Evolutionary conservation across 2,329 filamentous ascomycete species (phyloP), one percentile per base, ranked within the genome.

Genomic region (Sporothrix brasiliensis): DNA sequence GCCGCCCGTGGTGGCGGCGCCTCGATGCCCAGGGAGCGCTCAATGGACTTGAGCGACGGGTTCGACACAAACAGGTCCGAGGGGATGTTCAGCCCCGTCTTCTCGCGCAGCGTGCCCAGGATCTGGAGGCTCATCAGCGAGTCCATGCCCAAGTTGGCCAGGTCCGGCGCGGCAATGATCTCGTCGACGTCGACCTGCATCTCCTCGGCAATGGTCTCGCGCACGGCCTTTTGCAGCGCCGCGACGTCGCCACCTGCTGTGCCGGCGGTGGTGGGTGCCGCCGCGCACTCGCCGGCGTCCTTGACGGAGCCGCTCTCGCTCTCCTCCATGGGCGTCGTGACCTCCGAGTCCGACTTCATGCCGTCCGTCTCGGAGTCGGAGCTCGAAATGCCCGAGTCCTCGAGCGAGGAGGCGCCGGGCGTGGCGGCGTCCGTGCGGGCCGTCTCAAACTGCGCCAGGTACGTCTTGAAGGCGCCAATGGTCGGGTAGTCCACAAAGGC

Each of bases 131-230:
- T 85, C 81, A 88, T 86, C 27, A 88, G 80, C 1, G 85, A 88
- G 76, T 88, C 86, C 80, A 88, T 86, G 3, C 86, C 86, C 14
- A 88, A 79, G 2, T 84, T 83, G n/a, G 83, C 83, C 69, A 88
- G 79, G 73, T 87, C 84, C 0, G 84, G 83, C 0, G 84, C 83
- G 27, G 84, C 84, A 3, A 85, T 77, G 41, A 88, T 82, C 74
- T 92, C 89, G 41, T 88, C 86, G 13, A 90, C 81, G 30, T 89
- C 86, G n/a, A 92, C 87, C 70, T 88, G 88, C 85, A 92, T 91
- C 78, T 92, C 90, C 50, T 85, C 83, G n/a, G 89, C 87, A 73
- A 92, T 88, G 70, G 89, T 91, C 69, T 86, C 84, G 78, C 90
- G 88, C 61, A 91, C 84, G 74, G 85, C 77, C 76, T 82, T 75